Evolutionary conservation across 495 filamentous ascomycete genomes (phyloP).

Genomic region (Penicillium cinerascens): DNA sequence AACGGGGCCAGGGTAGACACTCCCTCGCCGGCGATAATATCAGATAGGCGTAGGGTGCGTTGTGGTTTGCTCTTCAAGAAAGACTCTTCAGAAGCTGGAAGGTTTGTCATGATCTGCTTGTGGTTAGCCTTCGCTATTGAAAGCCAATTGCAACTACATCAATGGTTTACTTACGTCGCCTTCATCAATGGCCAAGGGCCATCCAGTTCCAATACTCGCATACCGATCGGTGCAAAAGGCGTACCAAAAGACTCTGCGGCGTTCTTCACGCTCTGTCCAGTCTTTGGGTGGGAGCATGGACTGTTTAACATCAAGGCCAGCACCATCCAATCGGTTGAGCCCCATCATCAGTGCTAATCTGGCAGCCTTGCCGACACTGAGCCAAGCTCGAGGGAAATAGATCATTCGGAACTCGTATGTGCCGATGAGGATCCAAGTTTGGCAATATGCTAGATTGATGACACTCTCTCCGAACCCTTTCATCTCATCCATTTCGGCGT

Average conservation of each 20-base stretch:
- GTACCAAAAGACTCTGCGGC: constrained; percentile 92
- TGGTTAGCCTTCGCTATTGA: constrained; percentile 13
- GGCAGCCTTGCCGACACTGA: constrained; percentile 77
- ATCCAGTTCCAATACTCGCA: constrained; percentile 95
- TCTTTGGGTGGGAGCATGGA: constrained; percentile 80
- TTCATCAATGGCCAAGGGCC: constrained; percentile 94
- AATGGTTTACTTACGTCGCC: constrained; percentile 59
- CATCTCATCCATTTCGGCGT: constrained; percentile 84
- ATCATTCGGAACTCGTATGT: constrained; percentile 96
- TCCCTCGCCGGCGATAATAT: constrained; percentile 69
- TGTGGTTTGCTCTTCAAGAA: constrained; percentile 76
- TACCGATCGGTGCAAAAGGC: constrained; percentile 86
- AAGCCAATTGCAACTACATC: neutral
- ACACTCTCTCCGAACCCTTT: constrained; percentile 87
- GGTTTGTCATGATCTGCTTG: constrained; percentile 69
- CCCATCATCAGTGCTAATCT: constrained; percentile 88
- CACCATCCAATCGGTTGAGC: constrained; percentile 82
- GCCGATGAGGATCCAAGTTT: constrained; percentile 75
- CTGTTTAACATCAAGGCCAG: constrained; percentile 89
- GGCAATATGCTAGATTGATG: constrained; percentile 75
- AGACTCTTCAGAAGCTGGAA: constrained; percentile 83
- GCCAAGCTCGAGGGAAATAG: constrained; percentile 96
- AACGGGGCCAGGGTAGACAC: constrained; percentile 71
- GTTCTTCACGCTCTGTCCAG: constrained; percentile 90
- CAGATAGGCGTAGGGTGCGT: constrained; percentile 61